Percentiles rank a stretch among this genome's conserved stretches.
Conservation (phyloP, 2,329 filamentous ascomycete species). For the Myriosclerotinia duriaeana region DNA sequence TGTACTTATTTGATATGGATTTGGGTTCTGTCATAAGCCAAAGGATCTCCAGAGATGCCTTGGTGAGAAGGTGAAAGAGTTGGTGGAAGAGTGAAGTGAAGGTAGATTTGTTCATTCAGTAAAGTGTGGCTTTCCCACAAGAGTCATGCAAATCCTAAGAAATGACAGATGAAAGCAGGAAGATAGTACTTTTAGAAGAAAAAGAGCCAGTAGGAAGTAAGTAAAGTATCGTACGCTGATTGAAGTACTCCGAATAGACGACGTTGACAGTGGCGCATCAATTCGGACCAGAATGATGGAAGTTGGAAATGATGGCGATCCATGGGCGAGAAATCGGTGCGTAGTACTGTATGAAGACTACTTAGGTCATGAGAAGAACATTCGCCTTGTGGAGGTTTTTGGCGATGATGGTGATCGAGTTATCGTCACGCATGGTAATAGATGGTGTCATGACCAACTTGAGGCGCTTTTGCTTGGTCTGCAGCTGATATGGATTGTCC, state of each 20-base stretch:
- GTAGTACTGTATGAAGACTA: slow-evolving; percentile 4
- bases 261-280: slow-evolving; percentile 15
- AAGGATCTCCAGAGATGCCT: slow-evolving; percentile 10
- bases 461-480: slow-evolving; percentile 53
- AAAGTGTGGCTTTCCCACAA: slow-evolving; percentile 19
- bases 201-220: background rate
- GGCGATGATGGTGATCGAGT: slow-evolving; percentile 26
- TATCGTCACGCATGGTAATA: slow-evolving; percentile 54
- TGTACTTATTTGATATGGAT: background rate
- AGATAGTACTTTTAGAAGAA: background rate
- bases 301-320: slow-evolving; percentile 16
- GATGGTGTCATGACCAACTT: slow-evolving; percentile 55
- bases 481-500: slow-evolving; percentile 46
- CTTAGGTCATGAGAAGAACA: slow-evolving; percentile 36
- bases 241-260: slow-evolving; percentile 5
- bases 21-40: background rate
- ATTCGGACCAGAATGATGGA: slow-evolving; percentile 3
- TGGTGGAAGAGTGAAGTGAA: background rate
- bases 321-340: slow-evolving; percentile 15
- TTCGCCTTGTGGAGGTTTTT: slow-evolving; percentile 30
- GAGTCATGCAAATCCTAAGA: slow-evolving; percentile 20
- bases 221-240: slow-evolving; percentile 19
- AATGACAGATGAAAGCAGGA: background rate
- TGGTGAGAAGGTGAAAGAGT: background rate
- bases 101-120: background rate